These are phyloP conservation scores for Rhizopus delemar DNA, from an alignment of 371 early-diverging fungal genomes.

Conservation along the genomic window DNA sequence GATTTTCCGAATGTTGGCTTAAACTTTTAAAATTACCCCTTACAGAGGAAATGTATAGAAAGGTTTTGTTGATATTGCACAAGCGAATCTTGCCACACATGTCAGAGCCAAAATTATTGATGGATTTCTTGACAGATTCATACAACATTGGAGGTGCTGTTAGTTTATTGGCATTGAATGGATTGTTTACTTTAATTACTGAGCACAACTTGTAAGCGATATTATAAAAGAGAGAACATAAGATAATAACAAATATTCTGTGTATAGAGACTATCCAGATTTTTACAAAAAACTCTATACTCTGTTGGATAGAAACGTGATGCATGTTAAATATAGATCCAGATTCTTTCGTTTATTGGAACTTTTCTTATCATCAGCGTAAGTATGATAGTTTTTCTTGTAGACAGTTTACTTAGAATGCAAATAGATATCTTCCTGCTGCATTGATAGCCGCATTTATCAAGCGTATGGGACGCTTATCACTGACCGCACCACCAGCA, in stretches of 20 bases:
- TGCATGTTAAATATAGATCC: slow-evolving; percentile 91
- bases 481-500: slow-evolving; percentile 83
- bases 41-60: slow-evolving; percentile 73
- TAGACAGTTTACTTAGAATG: too few species aligned
- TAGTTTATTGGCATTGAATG: slow-evolving; percentile 89
- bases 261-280: slow-evolving; percentile 86
- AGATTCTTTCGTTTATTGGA: slow-evolving; percentile 89
- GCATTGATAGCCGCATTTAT: slow-evolving; percentile 89
- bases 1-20: slow-evolving; percentile 81
- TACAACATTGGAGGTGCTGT: slow-evolving; percentile 84
- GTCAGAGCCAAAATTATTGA: slow-evolving; percentile 72
- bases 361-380: slow-evolving; percentile 85
- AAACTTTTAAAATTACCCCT: slow-evolving; percentile 74
- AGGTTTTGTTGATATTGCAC: slow-evolving; percentile 79
- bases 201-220: slow-evolving; percentile 82
- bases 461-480: slow-evolving; percentile 85
- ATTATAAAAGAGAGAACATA: neutral
- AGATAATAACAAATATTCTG: neutral
- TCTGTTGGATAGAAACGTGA: slow-evolving; percentile 80
- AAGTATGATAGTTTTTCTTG: slow-evolving; percentile 25
- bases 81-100: slow-evolving; percentile 83
- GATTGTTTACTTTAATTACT: slow-evolving; percentile 86
- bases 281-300: slow-evolving; percentile 92
- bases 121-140: slow-evolving; percentile 89
- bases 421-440: slow-evolving; percentile 77